Evolutionary conservation across 2,329 filamentous ascomycete genomes (phyloP), one percentile per base, ranked within the genome.

Genomic region (Penicillium sp.): DNA sequence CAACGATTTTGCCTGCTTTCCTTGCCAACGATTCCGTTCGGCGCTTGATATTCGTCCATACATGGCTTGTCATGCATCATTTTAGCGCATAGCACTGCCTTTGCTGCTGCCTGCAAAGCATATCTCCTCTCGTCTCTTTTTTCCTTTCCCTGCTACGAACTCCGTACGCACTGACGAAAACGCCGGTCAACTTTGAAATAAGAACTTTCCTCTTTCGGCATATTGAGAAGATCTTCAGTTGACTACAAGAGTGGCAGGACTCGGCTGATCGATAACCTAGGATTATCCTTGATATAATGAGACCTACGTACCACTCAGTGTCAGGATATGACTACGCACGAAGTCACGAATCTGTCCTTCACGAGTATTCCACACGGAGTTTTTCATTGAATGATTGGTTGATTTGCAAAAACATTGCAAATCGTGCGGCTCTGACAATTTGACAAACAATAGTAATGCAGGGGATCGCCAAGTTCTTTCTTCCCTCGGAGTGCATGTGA

Each of bases 381-480:
- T 18, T 46, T 54, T 12, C n/a, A 52, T 30, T 18, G 43, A 24
- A 11, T 47, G 43, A 47, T 21, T 26, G 28, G 23, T 28, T 47
- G 52, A 26, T 16, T 40, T 40, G 14, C 14, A 16, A 30, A 47
- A 14, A 28, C 14, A 28, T 3, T 11, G 11, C 28, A 47, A 47
- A 47, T 18, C 12, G 20, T 38, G 51, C 51, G 51, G 51, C 42
- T 53, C 51, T 47, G 18, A 45, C 42, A 47, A 46, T 53, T 42
- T 47, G 24, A 45, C 28, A 47, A 38, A 53, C 51, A 53, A 47
- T 47, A 23, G 28, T 5, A 46, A 53, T 47, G 40, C 51, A 52
- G 50, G 42, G 50, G 40, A 45, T 45, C 28, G 14, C 50, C 18
- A 52, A 24, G 35, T 43, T 40, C 20, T 50, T 52, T 53, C 42